phyloP scores from a whole-genome alignment of 2,329 filamentous ascomycete genomes.

The Colletotrichum costaricense region DNA sequence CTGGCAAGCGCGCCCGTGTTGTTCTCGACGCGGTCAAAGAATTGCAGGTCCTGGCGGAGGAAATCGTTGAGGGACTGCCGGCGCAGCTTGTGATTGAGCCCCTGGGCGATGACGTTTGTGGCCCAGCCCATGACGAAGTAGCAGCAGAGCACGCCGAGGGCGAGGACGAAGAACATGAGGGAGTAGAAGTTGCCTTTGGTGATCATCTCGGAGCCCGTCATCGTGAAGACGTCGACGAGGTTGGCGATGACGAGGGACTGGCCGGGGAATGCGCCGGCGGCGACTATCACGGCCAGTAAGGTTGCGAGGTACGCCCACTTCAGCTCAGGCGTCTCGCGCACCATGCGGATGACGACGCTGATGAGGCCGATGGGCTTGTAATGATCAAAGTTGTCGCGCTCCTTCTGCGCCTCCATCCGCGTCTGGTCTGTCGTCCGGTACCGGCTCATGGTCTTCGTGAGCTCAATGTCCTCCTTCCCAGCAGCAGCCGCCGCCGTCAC shows the following conservation, averaged over 20 bases:
- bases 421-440: constrained; percentile 44
- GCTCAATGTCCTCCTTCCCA: constrained; percentile 33
- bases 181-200: constrained; percentile 62
- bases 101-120: constrained; percentile 48
- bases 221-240: constrained; percentile 54
- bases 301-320: constrained; percentile 49
- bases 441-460: constrained; percentile 45
- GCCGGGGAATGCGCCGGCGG: constrained; percentile 51
- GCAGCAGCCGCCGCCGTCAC: neutral
- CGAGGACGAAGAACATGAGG: constrained; percentile 65
- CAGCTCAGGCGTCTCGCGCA: constrained; percentile 51
- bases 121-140: constrained; percentile 54
- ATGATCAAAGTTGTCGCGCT: constrained; percentile 50
- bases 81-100: constrained; percentile 41
- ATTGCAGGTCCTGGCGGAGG: constrained; percentile 54
- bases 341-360: constrained; percentile 45
- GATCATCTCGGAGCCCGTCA: constrained; percentile 45
- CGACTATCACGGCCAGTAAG: constrained; percentile 43
- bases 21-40: constrained; percentile 55
- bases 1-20: constrained; percentile 50
- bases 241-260: constrained; percentile 56
- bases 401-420: constrained; percentile 46
- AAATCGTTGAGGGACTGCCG: constrained; percentile 45
- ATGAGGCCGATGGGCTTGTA: constrained; percentile 46
- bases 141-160: constrained; percentile 54